Conservation (phyloP, 2,329 filamentous ascomycete species). For the Penicillium sp. region DNA sequence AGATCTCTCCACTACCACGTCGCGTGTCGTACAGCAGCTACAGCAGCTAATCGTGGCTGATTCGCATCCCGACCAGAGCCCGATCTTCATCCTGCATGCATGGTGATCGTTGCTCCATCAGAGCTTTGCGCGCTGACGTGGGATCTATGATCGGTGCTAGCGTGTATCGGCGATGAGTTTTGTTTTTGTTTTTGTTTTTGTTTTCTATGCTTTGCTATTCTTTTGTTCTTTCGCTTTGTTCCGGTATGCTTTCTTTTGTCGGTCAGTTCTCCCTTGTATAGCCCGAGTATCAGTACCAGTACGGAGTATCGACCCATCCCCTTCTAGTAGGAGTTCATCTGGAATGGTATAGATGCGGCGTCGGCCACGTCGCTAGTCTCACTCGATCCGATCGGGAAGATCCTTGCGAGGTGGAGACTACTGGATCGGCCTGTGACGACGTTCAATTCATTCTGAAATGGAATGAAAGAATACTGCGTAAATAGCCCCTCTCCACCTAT, state of each 20-base stretch:
- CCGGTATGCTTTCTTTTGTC: too few species aligned
- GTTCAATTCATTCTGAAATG: background rate
- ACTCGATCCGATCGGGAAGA: constrained; percentile 6
- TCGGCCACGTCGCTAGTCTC: constrained; percentile 19
- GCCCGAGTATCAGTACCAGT: too few species aligned
- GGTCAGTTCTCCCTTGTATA: too few species aligned
- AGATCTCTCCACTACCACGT: background rate
- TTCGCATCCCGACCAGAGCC: constrained; percentile 3
- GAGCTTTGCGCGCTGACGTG: constrained; percentile 10
- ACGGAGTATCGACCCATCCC: too few species aligned
- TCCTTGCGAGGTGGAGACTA: constrained; percentile 1
- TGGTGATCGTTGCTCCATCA: constrained; percentile 15
- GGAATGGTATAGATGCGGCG: constrained; percentile 9
- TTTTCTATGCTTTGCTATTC: background rate
- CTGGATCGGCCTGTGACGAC: constrained; percentile 4
- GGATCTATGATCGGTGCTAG: constrained; percentile 17
- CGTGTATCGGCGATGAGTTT: constrained; percentile 8
- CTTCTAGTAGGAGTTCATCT: background rate
- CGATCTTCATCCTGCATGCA: constrained; percentile 18
- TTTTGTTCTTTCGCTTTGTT: background rate
- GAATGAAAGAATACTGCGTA: background rate
- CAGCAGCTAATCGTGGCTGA: background rate
- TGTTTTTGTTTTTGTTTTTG: background rate
- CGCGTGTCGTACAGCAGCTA: background rate
- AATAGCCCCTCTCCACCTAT: background rate